Evolutionary conservation across 352 stramenopile species (phyloP).

Genomic region (Globisporangium nagaii): DNA sequence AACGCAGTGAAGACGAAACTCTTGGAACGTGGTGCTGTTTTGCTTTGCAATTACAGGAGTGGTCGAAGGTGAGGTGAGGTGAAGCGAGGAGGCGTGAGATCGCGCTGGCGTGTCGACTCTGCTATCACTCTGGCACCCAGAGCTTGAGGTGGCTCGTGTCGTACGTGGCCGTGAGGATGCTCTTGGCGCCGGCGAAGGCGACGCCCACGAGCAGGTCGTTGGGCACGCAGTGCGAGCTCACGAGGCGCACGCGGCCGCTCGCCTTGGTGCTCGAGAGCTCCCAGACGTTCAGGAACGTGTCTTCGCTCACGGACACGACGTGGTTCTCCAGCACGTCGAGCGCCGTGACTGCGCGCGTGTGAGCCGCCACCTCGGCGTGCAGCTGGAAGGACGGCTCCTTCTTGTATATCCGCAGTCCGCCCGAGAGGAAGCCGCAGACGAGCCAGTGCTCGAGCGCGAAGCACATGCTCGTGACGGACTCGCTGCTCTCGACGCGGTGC

Average conservation of each 20-base stretch:
- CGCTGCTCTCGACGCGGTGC: slow-evolving; percentile 41
- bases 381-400: slow-evolving; percentile 37
- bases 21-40: not conserved
- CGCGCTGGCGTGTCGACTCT: not conserved
- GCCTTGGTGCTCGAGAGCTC: slow-evolving; percentile 28
- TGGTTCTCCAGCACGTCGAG: slow-evolving; percentile 45
- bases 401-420: slow-evolving; percentile 48
- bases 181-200: slow-evolving; percentile 39
- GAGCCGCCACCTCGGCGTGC: slow-evolving; percentile 58
- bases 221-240: slow-evolving; percentile 49
- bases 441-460: slow-evolving; percentile 56
- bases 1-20: not conserved
- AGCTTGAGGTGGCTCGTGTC: slow-evolving; percentile 68
- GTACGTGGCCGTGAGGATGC: slow-evolving; percentile 51
- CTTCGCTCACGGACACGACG: slow-evolving; percentile 60
- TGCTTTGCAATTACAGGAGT: not conserved
- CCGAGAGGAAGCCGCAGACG: slow-evolving; percentile 53
- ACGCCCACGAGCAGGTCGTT: slow-evolving; percentile 69
- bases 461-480: slow-evolving; percentile 40
- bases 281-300: slow-evolving; percentile 82
- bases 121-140: slow-evolving; percentile 54
- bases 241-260: slow-evolving; percentile 30
- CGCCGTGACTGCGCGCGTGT: slow-evolving; percentile 63
- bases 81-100: too few relatives aligned
- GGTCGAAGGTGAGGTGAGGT: not conserved